A percentile compares a stretch with the other conserved stretches of the same genome.
These are phyloP conservation scores for Trichosanthes cucumerina DNA, from an alignment of 306 rosid species.

Conservation along the genomic window DNA sequence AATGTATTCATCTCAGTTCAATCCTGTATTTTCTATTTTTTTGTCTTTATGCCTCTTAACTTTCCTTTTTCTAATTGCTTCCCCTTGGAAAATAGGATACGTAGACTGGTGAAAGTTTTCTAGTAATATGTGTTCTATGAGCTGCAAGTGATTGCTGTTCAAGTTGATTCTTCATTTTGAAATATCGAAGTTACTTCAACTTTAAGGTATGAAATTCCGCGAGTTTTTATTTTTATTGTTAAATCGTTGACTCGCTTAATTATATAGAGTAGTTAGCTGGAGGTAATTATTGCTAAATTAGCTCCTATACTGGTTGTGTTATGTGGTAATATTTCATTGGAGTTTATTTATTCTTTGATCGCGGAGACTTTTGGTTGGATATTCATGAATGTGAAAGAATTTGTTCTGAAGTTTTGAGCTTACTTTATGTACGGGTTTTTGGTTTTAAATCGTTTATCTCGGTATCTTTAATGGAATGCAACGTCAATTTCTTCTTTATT, in stretches of 20 bases:
- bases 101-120: not conserved
- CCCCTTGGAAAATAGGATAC: not conserved
- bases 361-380: not conserved
- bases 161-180: not conserved
- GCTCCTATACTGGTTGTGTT: not conserved
- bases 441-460: conserved; percentile 12
- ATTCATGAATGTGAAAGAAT: not conserved
- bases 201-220: not conserved
- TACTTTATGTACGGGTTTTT: conserved; percentile 6
- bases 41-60: not conserved
- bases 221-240: not conserved
- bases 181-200: not conserved
- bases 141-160: not conserved
- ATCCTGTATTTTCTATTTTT: not conserved
- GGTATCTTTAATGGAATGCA: conserved; percentile 13
- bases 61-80: not conserved
- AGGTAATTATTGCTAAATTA: not conserved
- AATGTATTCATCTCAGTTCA: not conserved
- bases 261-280: not conserved
- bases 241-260: not conserved
- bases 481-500: conserved; percentile 9
- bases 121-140: not conserved
- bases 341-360: not conserved
- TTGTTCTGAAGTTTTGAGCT: conserved; percentile 9
- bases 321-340: not conserved